Evolutionary conservation across 1,139 yeast species (phyloP), one percentile per base, ranked within the genome.

Genomic region (Protomyces inundatus): DNA sequence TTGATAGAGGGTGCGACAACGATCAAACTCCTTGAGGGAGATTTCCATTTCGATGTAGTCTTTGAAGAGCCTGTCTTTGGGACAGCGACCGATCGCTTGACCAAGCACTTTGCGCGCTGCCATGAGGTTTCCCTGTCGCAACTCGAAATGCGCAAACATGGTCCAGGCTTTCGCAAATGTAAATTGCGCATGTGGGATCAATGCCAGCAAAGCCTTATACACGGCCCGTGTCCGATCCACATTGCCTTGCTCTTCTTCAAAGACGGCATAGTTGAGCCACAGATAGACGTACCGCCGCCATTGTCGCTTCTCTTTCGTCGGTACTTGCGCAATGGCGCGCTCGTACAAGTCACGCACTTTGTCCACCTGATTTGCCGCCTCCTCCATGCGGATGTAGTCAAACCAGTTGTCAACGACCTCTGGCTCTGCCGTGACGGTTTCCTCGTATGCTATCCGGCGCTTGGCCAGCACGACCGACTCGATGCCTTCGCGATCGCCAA

Each of bases 321-420:
- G 80, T n/a, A 80, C 74, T 58, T 80, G 78, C 0, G 74, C 68
- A 0, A 82, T 73, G 0, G 88, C 82, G 6, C 79, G 74, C 64
- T 82, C 84, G 70, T 80, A 85, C 1, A 77, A 72, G 6, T 72
- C 71, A 36, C 77, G 65, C 46, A 75, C 67, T 51, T 72, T 73
- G 66, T 69, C 67, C 61, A 72, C 65, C 42, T 70, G 68, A 64
- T 73, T 73, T 2, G 73, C 69, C 0, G 79, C 76, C 39, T 78
- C 77, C 62, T 76, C 77, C 32, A 88, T 71, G 30, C 81, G 79
- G 1, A 88, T 69, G 69, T 85, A 85, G 0, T 83, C 73, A 90
- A 96, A 90, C 97, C 97, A 90, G 0, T 84, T 76, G 71, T 87
- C 95, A 73, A 84, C 86, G 73, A 89, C 88, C 36, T 68, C 58